These are phyloP conservation scores for Olyra latifolia DNA, from an alignment of 176 grass and related monocot genomes.

Conservation along the genomic window DNA sequence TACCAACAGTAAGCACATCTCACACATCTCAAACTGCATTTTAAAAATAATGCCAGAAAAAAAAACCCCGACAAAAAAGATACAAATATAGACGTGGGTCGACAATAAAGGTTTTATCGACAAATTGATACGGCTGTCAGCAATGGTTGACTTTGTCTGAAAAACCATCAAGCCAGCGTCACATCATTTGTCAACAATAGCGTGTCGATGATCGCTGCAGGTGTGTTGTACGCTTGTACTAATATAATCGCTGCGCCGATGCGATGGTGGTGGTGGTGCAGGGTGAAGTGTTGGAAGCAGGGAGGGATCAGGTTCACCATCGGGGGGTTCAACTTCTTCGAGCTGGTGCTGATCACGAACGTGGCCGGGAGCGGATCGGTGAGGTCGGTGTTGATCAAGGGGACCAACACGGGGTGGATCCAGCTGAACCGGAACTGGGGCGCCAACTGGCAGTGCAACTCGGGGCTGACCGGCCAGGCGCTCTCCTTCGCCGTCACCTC, in stretches of 20 bases:
- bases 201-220: no score
- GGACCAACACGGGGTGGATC: constrained; percentile 45
- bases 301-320: constrained; percentile 45
- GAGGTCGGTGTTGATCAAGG: constrained; percentile 48
- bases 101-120: no score
- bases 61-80: no score
- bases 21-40: no score
- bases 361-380: constrained; percentile 54
- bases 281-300: constrained; percentile 41
- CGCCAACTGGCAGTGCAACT: constrained; percentile 52
- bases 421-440: constrained; percentile 56
- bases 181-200: no score
- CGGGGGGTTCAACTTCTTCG: constrained; percentile 44
- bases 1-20: constrained; percentile 37
- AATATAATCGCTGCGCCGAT: no score
- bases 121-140: no score
- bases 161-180: no score
- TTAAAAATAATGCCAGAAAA: no score
- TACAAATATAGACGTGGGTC: no score
- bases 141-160: no score
- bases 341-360: constrained; percentile 46
- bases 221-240: no score
- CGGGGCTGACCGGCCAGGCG: constrained; percentile 38
- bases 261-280: constrained; percentile 9
- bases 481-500: constrained; percentile 58